A percentile compares a stretch with the other conserved stretches of the same genome.
Evolutionary conservation across 371 early-diverging fungal genomes (phyloP).

Genomic region (Saksenaea vasiformis): DNA sequence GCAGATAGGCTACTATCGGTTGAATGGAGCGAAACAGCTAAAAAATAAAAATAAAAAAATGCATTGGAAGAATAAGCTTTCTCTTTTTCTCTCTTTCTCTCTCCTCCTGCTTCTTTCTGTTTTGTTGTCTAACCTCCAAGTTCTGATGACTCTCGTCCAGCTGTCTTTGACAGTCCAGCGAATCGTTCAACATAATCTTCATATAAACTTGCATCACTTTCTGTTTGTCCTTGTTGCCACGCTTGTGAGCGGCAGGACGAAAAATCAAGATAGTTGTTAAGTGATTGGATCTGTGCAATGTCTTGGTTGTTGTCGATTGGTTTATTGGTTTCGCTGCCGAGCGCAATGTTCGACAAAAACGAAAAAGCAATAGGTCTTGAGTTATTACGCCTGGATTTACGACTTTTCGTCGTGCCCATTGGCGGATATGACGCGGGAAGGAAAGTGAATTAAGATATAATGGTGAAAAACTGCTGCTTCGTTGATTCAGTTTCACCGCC

Average conservation of each 20-base stretch:
- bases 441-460: not conserved
- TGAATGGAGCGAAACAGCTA: conserved; percentile 40
- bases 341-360: conserved; percentile 49
- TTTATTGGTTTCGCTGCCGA: conserved; percentile 41
- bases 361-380: conserved; percentile 53
- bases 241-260: conserved; percentile 10
- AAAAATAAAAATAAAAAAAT: not conserved
- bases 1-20: conserved; percentile 41
- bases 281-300: conserved; percentile 8
- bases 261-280: conserved; percentile 4
- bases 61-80: not conserved
- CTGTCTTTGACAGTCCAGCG: not conserved
- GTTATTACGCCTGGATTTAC: conserved; percentile 57
- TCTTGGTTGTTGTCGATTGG: conserved; percentile 6
- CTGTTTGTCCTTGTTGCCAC: conserved; percentile 7
- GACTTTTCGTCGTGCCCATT: conserved; percentile 63
- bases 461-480: conserved; percentile 2
- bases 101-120: not conserved
- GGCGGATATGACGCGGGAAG: conserved; percentile 24
- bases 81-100: not conserved
- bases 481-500: conserved; percentile 2
- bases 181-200: not conserved
- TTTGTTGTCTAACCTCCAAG: not conserved
- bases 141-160: not conserved
- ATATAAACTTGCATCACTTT: not conserved